A percentile compares a stretch with the other conserved stretches of the same genome.
Evolutionary conservation across 2,329 filamentous ascomycete species (phyloP).

Genomic region (Nemania serpens): DNA sequence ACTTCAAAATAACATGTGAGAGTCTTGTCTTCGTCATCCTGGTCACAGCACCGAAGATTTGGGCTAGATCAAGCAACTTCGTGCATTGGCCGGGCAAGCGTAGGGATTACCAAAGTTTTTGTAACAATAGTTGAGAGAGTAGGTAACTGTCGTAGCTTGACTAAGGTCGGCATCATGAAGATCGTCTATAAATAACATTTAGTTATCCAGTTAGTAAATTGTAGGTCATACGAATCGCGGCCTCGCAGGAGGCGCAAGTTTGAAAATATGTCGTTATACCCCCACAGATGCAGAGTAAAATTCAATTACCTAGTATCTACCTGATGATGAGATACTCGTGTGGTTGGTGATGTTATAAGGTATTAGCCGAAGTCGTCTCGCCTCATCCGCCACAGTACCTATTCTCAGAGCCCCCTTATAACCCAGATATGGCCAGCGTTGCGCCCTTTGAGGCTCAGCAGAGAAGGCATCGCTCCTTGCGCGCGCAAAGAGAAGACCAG

Average conservation of each 20-base stretch:
- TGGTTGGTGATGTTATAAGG: neutral
- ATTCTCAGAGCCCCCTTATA: no score
- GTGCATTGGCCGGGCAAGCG: conserved; percentile 20
- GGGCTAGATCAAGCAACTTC: conserved; percentile 12
- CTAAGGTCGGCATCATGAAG: conserved; percentile 3
- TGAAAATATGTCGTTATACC: neutral
- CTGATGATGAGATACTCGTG: conserved; percentile 2
- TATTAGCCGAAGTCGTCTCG: conserved; percentile 13
- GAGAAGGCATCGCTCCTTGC: neutral
- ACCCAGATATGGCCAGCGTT: no score
- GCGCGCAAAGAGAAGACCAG: neutral
- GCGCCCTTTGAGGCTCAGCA: conserved; percentile 13
- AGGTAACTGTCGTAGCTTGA: conserved; percentile 7
- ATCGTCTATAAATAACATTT: conserved; percentile 25
- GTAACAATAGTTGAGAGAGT: conserved; percentile 22
- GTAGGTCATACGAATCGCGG: conserved; percentile 4
- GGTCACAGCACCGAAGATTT: conserved; percentile 1
- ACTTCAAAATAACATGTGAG: conserved; percentile 8
- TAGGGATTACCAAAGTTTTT: conserved; percentile 29
- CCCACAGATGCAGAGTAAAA: conserved; percentile 2
- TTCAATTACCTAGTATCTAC: neutral
- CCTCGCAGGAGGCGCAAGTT: conserved; percentile 3
- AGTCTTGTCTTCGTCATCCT: conserved; percentile 6
- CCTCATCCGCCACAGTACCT: conserved; percentile 22
- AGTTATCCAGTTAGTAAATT: conserved; percentile 7